Conservation (phyloP, 2,329 filamentous ascomycete species). For the Nemania sp. region DNA sequence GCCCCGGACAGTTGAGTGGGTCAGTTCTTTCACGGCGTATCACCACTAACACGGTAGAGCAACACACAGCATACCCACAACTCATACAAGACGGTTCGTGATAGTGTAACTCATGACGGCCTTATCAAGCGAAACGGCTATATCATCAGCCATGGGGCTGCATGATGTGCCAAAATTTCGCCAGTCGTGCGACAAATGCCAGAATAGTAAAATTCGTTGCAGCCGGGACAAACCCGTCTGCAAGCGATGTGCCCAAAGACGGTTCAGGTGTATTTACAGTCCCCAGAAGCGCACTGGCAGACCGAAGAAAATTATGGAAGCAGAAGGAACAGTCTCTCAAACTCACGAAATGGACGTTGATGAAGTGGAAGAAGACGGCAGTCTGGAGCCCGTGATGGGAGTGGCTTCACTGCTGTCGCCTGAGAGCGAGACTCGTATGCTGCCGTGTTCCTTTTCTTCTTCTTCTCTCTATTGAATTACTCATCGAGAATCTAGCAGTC, state of each 20-base stretch:
- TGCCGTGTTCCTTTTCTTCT: not conserved
- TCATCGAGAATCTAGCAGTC: not conserved
- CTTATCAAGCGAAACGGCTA: not conserved
- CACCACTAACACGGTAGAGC: too few species aligned
- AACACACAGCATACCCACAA: too few species aligned
- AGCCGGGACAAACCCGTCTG: slow-evolving; percentile 24
- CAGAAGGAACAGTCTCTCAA: not conserved
- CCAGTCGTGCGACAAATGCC: slow-evolving; percentile 22
- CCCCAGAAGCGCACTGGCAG: slow-evolving; percentile 7
- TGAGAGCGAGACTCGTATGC: not conserved
- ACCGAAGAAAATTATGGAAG: slow-evolving; percentile 1
- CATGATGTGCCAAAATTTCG: not conserved
- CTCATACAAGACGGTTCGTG: too few species aligned
- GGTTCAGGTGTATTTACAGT: slow-evolving; percentile 14
- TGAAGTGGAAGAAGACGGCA: not conserved
- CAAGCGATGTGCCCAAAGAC: slow-evolving; percentile 18
- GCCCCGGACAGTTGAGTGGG: too few species aligned
- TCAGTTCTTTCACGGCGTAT: too few species aligned
- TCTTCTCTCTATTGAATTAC: not conserved
- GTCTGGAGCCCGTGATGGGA: not conserved
- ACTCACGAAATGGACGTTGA: not conserved
- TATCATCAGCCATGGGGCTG: not conserved
- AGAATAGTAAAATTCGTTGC: slow-evolving; percentile 18
- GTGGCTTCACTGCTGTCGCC: not conserved
- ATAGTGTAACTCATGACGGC: too few species aligned